Conservation (phyloP, 2,329 filamentous ascomycete species). For the Cercospora sp. region DNA sequence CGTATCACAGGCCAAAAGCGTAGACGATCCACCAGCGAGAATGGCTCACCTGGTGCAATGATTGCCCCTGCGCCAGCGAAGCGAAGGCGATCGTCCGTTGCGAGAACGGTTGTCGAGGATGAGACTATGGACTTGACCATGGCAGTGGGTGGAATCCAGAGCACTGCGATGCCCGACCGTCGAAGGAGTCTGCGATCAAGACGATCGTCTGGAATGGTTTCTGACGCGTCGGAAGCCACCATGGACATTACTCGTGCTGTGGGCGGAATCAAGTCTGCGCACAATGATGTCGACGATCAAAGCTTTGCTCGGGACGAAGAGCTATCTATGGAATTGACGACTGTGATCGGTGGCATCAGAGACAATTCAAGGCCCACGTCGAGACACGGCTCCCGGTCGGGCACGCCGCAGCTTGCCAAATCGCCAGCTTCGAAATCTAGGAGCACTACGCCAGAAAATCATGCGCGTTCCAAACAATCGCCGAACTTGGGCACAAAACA, state of each 20-base stretch:
- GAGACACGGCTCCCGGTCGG: constrained; percentile 17
- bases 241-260: constrained; percentile 60
- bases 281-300: constrained; percentile 23
- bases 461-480: constrained; percentile 57
- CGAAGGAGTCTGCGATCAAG: constrained; percentile 39
- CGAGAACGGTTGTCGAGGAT: constrained; percentile 42
- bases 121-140: constrained; percentile 45
- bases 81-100: constrained; percentile 40
- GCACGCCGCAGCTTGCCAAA: constrained; percentile 49
- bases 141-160: constrained; percentile 40
- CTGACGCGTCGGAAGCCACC: constrained; percentile 48
- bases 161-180: constrained; percentile 32
- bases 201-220: constrained; percentile 38
- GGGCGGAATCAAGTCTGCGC: constrained; percentile 42
- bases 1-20: constrained; percentile 51
- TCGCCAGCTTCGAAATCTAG: constrained; percentile 28
- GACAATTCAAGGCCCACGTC: constrained; percentile 33
- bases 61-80: constrained; percentile 31
- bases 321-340: constrained; percentile 56
- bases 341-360: constrained; percentile 49
- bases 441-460: constrained; percentile 58
- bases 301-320: constrained; percentile 46
- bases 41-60: constrained; percentile 35
- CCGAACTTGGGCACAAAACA: constrained; percentile 43
- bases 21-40: constrained; percentile 42